Conservation (phyloP, 2,329 filamentous ascomycete genomes). For the Ascochyta lentis region DNA sequence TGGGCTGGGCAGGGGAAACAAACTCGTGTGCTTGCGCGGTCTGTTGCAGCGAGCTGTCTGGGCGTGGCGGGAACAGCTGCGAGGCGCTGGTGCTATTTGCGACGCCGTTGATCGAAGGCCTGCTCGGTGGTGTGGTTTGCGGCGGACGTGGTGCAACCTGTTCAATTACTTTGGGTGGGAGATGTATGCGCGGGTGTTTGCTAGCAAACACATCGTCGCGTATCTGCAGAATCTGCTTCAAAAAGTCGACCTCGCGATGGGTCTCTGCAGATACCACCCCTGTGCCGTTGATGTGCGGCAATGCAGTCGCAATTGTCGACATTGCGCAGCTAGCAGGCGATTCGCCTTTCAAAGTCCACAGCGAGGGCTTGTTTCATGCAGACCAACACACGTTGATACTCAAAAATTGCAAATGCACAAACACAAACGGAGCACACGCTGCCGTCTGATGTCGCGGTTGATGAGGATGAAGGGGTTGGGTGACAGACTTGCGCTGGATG, state of each 20-base stretch:
- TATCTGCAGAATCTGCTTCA: constrained; percentile 80
- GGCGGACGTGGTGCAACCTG: constrained; percentile 46
- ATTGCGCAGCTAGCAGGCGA: constrained; percentile 35
- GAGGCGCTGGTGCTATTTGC: constrained; percentile 33
- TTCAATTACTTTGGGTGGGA: constrained; percentile 61
- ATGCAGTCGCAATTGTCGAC: constrained; percentile 39
- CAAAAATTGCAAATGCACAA: constrained; percentile 32
- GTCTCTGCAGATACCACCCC: constrained; percentile 46
- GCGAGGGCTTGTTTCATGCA: constrained; percentile 28
- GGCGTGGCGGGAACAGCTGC: constrained; percentile 38
- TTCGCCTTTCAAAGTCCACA: constrained; percentile 27
- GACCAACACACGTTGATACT: constrained; percentile 24
- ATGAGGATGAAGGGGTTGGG: constrained; percentile 32
- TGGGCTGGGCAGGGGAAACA: constrained; percentile 29
- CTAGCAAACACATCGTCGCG: constrained; percentile 82
- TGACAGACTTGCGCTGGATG: constrained; percentile 11
- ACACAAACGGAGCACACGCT: constrained; percentile 35
- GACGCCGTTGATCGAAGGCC: constrained; percentile 41
- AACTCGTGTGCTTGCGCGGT: constrained; percentile 31
- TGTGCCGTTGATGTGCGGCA: constrained; percentile 43
- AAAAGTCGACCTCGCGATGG: constrained; percentile 59
- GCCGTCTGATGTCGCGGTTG: constrained; percentile 29
- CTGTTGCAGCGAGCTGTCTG: constrained; percentile 37
- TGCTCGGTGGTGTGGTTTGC: constrained; percentile 36
- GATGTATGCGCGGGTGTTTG: constrained; percentile 68